Conservation (phyloP, 805 yeast species). For the Teunomyces kruisii region DNA sequence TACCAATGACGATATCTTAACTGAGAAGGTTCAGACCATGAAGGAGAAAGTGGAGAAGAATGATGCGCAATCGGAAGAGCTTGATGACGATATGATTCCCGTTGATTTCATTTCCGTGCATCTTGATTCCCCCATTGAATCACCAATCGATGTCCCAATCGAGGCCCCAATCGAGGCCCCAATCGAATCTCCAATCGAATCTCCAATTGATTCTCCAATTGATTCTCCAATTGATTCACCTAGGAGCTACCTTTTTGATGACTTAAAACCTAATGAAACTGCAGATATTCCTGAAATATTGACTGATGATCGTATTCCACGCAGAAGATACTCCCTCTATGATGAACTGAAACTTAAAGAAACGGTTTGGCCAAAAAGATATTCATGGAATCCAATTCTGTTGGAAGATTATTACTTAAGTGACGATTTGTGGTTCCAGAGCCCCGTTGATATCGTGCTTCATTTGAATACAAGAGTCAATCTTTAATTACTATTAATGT, state of each 20-base stretch:
- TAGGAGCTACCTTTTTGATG: neutral
- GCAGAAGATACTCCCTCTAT: neutral
- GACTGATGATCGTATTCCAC: neutral
- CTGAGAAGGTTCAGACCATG: neutral
- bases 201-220: too few relatives aligned
- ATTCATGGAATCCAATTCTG: conserved; percentile 3
- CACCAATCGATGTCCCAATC: too few relatives aligned
- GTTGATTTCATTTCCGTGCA: neutral
- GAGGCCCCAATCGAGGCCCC: too few relatives aligned
- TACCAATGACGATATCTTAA: neutral
- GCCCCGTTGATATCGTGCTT: conserved; percentile 4
- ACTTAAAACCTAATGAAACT: neutral
- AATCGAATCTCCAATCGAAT: too few relatives aligned
- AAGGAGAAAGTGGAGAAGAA: neutral
- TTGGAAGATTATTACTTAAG: conserved; percentile 1
- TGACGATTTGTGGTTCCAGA: conserved; percentile 1
- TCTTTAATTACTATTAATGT: neutral
- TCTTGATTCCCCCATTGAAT: neutral
- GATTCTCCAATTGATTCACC: neutral
- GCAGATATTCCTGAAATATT: neutral
- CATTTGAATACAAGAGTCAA: conserved; percentile 1
- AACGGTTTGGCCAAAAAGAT: conserved; percentile 1
- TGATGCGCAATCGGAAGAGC: neutral
- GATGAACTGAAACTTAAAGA: conserved; percentile 2
- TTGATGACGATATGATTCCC: neutral